Evolutionary conservation across 805 yeast genomes (phyloP), one percentile per base, ranked within the genome.

Genomic region (Metschnikowia borealis): DNA sequence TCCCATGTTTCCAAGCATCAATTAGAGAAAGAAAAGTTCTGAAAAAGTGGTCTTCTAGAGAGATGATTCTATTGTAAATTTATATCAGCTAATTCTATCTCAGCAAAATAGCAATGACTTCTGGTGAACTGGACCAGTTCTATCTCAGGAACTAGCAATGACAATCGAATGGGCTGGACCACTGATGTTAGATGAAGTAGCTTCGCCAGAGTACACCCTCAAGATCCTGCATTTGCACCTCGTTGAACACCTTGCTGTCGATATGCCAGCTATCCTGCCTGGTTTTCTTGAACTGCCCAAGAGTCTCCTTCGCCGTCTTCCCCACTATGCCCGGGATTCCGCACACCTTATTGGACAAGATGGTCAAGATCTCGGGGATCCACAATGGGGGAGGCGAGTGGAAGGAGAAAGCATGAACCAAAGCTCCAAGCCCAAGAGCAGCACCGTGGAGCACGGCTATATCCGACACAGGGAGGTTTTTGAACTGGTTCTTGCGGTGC

Each of bases 191-290:
- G 7, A 92, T 89, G 66, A 89, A 91, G 63, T 94, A 92, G 63
- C 96, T 88, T 65, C 87, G 86, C 87, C 96, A 86, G 26, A 91
- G 68, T 3, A 92, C 97, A 38, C 99, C 99, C 65, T 92, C 99
- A 41, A 92, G 70, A 63, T 89, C 96, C 62, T 89, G 94, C 46
- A 90, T 73, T 66, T 92, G 95, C 4, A 85, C 88, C 44, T 78
- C 81, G 7, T 83, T 81, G 65, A 92, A 94, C 13, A 79, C 81
- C 56, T 75, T 75, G 53, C 86, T 79, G 64, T 92, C 99, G 52
- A 89, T 80, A 61, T 88, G 96, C 99, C 99, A 92, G 0, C 97
- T 89, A 61, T 92, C 99, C 51, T 91, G 95, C 56, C 98, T 80
- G 5, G 89, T 82, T 71, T 90, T 90, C 65, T 91, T 92, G 71